These are phyloP conservation scores for Odontarrhena argentea DNA, from an alignment of 345 rosid species.

Conservation along the genomic window DNA sequence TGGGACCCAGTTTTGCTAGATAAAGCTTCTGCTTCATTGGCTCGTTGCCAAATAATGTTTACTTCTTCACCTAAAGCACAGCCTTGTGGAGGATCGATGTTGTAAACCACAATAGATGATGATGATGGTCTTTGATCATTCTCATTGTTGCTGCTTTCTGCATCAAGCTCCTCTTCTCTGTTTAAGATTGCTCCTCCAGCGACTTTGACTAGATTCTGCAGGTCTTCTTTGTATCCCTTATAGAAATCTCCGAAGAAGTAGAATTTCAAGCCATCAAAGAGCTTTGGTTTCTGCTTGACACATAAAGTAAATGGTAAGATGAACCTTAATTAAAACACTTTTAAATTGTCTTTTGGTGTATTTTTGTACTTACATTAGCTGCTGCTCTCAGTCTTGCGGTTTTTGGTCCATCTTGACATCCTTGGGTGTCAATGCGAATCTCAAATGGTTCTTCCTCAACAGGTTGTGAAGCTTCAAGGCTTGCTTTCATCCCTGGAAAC, in stretches of 20 bases:
- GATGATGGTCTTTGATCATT: slow-evolving; percentile 13
- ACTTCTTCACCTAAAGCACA: slow-evolving; percentile 70
- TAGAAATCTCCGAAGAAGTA: slow-evolving; percentile 63
- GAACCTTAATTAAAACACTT: neutral
- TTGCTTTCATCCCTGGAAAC: slow-evolving; percentile 77
- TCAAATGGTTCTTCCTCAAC: slow-evolving; percentile 75
- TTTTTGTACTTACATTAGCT: slow-evolving; percentile 48
- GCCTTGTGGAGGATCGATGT: slow-evolving; percentile 63
- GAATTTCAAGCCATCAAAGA: slow-evolving; percentile 63
- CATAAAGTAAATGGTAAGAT: slow-evolving; percentile 16
- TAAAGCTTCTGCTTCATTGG: slow-evolving; percentile 65
- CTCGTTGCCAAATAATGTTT: slow-evolving; percentile 66
- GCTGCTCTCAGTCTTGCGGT: slow-evolving; percentile 66
- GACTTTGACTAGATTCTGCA: slow-evolving; percentile 55
- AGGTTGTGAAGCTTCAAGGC: slow-evolving; percentile 54
- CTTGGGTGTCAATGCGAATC: slow-evolving; percentile 70
- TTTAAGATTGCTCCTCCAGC: slow-evolving; percentile 66
- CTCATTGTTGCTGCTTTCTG: slow-evolving; percentile 26
- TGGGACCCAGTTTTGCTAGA: slow-evolving; percentile 53
- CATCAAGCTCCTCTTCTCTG: slow-evolving; percentile 48
- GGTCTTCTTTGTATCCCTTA: slow-evolving; percentile 65
- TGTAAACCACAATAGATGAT: slow-evolving; percentile 59
- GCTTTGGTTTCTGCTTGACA: slow-evolving; percentile 63
- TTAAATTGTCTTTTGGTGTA: neutral
- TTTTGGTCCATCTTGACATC: slow-evolving; percentile 67